Evolutionary conservation across 129 eudicot species (phyloP), one percentile per base, ranked within the genome.

Genomic region (Flaveria trinervia): DNA sequence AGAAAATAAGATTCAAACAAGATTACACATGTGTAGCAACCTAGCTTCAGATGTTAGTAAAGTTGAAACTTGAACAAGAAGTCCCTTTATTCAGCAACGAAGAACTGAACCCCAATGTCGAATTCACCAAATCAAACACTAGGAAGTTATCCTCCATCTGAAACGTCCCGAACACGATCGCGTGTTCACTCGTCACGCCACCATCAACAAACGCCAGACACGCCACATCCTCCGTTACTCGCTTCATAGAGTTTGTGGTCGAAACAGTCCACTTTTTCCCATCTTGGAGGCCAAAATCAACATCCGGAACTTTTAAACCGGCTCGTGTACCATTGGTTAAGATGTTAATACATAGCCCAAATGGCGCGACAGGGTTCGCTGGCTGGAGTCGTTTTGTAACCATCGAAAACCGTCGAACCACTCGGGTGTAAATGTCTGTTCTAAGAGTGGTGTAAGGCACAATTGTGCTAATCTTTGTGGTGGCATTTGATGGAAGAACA

Each of bases 141-240:
- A 85, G 0, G n/a, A 81, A 75, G 80, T 82, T 85, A 48, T 82
- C 77, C 71, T 81, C 83, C 50, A 85, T 25, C 39, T 77, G 85
- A 45, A 71, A 77, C 17, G 82, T 54, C 15, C 88, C 85, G 14
- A 84, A 76, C 70, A 80, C 88, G n/a, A 84, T 76, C 0, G 76
- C 69, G 36, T 60, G 67, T 23, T 56, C 71, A 59, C 75, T 45
- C 12, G 33, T 57, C 14, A 25, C 46, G 26, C 89, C 84, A n/a
- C 84, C 89, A 9, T 78, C 84, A 69, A 82, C 73, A 49, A 85
- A 82, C 17, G 79, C 86, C 12, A 85, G 71, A 43, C 89, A 85
- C 55, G 39, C 72, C 16, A 82, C 86, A 12, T 79, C 79, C 13
- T 71, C 20, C 2, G 23, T 55, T 44, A 85, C 60, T 7, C 52